phyloP scores from a whole-genome alignment of 1,139 yeast genomes.

The Scheffersomyces insectosa region DNA sequence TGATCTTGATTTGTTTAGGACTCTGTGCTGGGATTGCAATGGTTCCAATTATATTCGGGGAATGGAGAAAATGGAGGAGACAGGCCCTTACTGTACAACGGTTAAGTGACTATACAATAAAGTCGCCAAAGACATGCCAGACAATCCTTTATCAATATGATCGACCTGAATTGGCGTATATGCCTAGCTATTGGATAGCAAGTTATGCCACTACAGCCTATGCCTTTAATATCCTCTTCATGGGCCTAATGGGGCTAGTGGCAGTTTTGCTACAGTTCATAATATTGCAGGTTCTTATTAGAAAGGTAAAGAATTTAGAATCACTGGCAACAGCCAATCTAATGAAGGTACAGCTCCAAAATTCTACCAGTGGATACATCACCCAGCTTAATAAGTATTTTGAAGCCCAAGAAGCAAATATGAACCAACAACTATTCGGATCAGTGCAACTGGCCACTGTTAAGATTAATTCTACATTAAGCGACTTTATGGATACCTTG shows the following conservation, averaged over 20 bases:
- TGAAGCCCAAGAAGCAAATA: conserved; percentile 28
- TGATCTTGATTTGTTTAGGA: conserved; percentile 40
- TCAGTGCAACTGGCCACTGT: conserved; percentile 59
- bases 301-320: conserved; percentile 1
- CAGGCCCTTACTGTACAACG: conserved; percentile 29
- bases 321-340: neutral
- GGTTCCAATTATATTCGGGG: conserved; percentile 44
- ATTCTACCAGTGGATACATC: conserved; percentile 16
- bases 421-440: conserved; percentile 69
- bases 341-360: neutral
- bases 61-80: conserved; percentile 52
- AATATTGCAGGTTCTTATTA: conserved; percentile 28
- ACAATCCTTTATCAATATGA: neutral
- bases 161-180: neutral
- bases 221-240: conserved; percentile 42
- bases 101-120: conserved; percentile 7
- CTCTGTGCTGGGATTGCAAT: conserved; percentile 28
- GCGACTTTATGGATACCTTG: conserved; percentile 30
- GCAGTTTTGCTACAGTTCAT: conserved; percentile 50
- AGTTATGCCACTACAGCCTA: conserved; percentile 51
- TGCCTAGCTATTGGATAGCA: conserved; percentile 41
- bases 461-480: conserved; percentile 55
- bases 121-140: neutral
- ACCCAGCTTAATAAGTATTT: conserved; percentile 26
- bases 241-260: conserved; percentile 51